Percentiles rank a stretch among this genome's conserved stretches.
phyloP scores from a whole-genome alignment of 225 moss, liverwort and hornwort species.

The Sphagnum tenellum region DNA sequence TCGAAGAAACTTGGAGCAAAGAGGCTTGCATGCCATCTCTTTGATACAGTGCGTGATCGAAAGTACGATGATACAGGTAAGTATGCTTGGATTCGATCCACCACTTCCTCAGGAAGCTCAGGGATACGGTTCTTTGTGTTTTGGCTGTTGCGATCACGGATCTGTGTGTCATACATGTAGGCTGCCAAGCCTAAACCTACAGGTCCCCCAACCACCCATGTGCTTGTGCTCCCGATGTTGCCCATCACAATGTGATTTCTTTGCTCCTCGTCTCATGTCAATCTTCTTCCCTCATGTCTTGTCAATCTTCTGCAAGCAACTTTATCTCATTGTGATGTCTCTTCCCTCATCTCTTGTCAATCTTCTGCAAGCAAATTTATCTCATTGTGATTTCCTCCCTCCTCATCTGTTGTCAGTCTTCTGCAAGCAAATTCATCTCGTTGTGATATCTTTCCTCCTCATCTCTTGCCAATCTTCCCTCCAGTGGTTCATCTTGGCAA shows the following conservation, averaged over 20 bases:
- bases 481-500: too few relatives aligned
- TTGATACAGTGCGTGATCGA: conserved; percentile 41
- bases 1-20: conserved; percentile 39
- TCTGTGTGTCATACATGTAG: conserved; percentile 53
- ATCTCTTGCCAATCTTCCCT: too few relatives aligned
- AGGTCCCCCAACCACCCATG: conserved; percentile 52
- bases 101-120: conserved; percentile 49
- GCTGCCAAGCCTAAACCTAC: conserved; percentile 49
- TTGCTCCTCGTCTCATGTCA: too few relatives aligned
- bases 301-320: too few relatives aligned
- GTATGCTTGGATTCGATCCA: conserved; percentile 48
- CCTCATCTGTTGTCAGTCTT: too few relatives aligned
- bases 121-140: conserved; percentile 21
- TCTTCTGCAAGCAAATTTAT: too few relatives aligned
- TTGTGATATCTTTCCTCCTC: too few relatives aligned
- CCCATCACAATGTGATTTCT: conserved; percentile 16
- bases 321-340: too few relatives aligned
- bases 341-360: too few relatives aligned
- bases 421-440: too few relatives aligned
- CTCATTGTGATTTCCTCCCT: too few relatives aligned
- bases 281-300: too few relatives aligned
- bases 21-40: conserved; percentile 46
- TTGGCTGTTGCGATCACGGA: conserved; percentile 26
- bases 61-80: conserved; percentile 50
- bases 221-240: conserved; percentile 52